Conservation (phyloP, 1,284 basidiomycete genomes). For the Melampsora larici-populina region DNA sequence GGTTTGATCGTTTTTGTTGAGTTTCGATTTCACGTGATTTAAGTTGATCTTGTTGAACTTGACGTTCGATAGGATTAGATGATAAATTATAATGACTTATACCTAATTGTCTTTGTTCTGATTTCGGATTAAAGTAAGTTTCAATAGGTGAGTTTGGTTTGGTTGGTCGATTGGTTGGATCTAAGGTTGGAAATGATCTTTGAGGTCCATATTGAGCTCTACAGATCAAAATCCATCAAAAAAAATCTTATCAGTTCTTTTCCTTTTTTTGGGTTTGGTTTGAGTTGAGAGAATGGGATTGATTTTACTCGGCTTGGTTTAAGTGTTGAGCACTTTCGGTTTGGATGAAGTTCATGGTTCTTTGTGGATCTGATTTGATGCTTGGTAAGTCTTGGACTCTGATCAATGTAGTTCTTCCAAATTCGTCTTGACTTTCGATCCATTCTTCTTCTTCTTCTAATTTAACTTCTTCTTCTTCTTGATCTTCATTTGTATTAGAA, state of each 20-base stretch:
- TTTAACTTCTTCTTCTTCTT: neutral
- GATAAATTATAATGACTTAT: conserved; percentile 17
- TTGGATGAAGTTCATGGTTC: conserved; percentile 12
- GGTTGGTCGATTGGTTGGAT: neutral
- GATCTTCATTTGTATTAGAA: neutral
- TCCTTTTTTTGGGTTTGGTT: neutral
- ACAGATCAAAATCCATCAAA: neutral
- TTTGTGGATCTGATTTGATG: conserved; percentile 10
- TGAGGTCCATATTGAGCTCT: conserved; percentile 35
- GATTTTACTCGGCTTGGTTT: neutral
- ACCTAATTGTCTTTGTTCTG: conserved; percentile 24
- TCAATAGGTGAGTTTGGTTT: conserved; percentile 10
- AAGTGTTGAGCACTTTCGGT: conserved; percentile 30
- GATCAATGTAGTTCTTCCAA: conserved; percentile 13
- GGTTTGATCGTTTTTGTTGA: neutral
- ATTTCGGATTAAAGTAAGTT: conserved; percentile 28
- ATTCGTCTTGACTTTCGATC: conserved; percentile 35
- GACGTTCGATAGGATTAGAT: conserved; percentile 17
- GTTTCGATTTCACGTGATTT: conserved; percentile 12
- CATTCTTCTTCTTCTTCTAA: conserved; percentile 17
- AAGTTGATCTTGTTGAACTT: conserved; percentile 21
- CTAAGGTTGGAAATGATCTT: conserved; percentile 16
- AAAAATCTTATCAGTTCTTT: neutral
- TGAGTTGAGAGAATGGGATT: neutral
- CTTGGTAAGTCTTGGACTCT: neutral